Evolutionary conservation across 2,329 filamentous ascomycete genomes (phyloP).

Genomic region (Fusarium sp.): DNA sequence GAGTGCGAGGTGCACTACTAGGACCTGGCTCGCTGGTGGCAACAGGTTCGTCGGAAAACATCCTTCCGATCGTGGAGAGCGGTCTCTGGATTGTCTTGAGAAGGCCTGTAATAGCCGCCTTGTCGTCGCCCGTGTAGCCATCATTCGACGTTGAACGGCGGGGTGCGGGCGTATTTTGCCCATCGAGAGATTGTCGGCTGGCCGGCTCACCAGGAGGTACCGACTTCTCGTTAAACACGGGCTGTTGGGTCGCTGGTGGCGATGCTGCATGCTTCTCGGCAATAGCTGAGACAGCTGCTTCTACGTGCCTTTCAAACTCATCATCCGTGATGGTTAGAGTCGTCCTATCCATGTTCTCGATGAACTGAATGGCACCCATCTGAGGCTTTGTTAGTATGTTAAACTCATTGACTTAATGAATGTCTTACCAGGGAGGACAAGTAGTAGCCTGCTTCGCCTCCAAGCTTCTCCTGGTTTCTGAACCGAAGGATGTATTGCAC

Average conservation of each 20-base stretch:
- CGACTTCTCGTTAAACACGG: conserved; percentile 60
- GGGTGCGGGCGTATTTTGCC: conserved; percentile 52
- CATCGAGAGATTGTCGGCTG: conserved; percentile 57
- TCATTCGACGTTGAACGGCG: conserved; percentile 68
- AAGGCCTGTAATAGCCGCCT: conserved; percentile 84
- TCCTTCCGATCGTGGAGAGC: conserved; percentile 90
- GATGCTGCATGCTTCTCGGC: conserved; percentile 82
- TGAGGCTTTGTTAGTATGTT: conserved; percentile 46
- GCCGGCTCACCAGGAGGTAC: conserved; percentile 46
- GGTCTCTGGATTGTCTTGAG: conserved; percentile 92
- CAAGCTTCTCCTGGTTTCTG: conserved; percentile 95
- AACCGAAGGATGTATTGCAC: conserved; percentile 98
- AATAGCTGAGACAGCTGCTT: conserved; percentile 93
- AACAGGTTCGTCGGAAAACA: conserved; percentile 80
- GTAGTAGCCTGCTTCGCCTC: conserved; percentile 98
- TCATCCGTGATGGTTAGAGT: conserved; percentile 93
- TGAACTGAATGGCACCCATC: conserved; percentile 95
- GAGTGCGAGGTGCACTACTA: conserved; percentile 52
- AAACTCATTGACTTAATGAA: neutral
- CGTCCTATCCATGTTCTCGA: conserved; percentile 95
- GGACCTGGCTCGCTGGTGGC: conserved; percentile 49
- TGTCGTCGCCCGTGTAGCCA: conserved; percentile 72
- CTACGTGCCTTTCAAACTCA: conserved; percentile 96
- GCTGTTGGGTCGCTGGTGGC: conserved; percentile 54
- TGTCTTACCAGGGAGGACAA: conserved; percentile 85